Evolutionary conservation across 148 eudicot species (phyloP), one percentile per base, ranked within the genome.

Genomic region (Dysphania ambrosioides): DNA sequence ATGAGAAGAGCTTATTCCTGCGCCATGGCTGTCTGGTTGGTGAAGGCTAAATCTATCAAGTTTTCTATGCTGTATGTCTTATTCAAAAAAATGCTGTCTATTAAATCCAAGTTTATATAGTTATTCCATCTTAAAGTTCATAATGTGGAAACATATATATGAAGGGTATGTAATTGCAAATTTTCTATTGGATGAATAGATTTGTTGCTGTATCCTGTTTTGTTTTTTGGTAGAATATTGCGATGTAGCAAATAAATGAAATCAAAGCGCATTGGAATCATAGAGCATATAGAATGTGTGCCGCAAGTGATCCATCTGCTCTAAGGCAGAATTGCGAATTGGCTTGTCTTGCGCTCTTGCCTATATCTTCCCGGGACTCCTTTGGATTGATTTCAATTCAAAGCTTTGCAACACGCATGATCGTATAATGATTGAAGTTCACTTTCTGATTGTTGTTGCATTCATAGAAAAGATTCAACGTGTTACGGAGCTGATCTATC

Each of bases 21-120:
- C 74, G 69, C 56, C 94, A 87, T 77, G 94, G 94, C 40, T 90
- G 94, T 53, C 65, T 51, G 34, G 85, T 87, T 66, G 73, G 73
- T 71, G 77, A 73, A 56, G 64, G 67, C 18, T 84, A 87, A 78
- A 36, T 77, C 62, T 41, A 38, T 56, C 16, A 42, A 71, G 68
- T 67, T 57, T 47, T 74, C 26, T 41, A 38, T 36, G 53, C 81
- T 73, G 81, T 75, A 64, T 70, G 71, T 75, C 66, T 66, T 44
- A 35, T 44, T 32, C 66, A 32, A 62, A 6, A 60, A 75, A 56
- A 71, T 65, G 41, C 41, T 63, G 72, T 71, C 66, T 65, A 62
- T 71, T 67, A 21, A 35, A 36, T 65, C 24, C 24, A 15, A 8
- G 29, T 64, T 35, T 36, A 21, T 38, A 36, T 65, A 65, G 7